Base-by-base conservation (phyloP, 148 eudicot genomes). In the Agrostemma githago region DNA sequence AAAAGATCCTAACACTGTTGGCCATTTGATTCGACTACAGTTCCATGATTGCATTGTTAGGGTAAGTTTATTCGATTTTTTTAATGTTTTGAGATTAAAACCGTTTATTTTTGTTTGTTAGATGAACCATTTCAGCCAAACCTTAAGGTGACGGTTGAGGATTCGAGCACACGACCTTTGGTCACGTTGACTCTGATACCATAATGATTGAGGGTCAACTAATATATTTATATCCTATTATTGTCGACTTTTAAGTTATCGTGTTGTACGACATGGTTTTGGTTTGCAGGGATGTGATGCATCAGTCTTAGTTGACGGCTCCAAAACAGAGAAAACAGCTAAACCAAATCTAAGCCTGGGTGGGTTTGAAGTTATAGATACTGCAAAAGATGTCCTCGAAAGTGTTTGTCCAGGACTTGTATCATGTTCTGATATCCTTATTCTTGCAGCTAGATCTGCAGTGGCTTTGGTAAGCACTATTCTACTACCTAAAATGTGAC, bases 271-370 rank as follows among this genome's bases (percentile, higher is more conserved):
- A 12, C 12, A 65, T 38, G 21, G 51, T 67, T 66, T 41, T 59
- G 8, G 9, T 68, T 68, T 54, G 14, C 10, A 89, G 93, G 93
- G 93, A 8, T 89, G 93, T 71, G 93, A 89, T 83, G 93, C 85
- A 59, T 87, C 90, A 21, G 82, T 89, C 43, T 76, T 89, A 20
- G 71, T 89, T 9, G 88, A 85, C 43, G 92, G 92, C 7, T 78
- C 61, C 51, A 63, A 68, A 20, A 73, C 80, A 4, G 93, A 89
- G 86, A 87, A 85, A 77, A 78, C 80, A 0, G 85, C 89, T 0
- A 20, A 8, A 3, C 85, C 89, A 34, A 87, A 87, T 79, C 66
- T 56, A 42, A 80, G 89, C 68, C 82, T 89, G 0, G 60, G 84
- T 10, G 89, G 89, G 9, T 89, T 54, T 34, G 82, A 81, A 3